A percentile compares a stretch with the other conserved stretches of the same genome.
phyloP scores from a whole-genome alignment of 768 basidiomycete species.

The Leccinum sublutescens region DNA sequence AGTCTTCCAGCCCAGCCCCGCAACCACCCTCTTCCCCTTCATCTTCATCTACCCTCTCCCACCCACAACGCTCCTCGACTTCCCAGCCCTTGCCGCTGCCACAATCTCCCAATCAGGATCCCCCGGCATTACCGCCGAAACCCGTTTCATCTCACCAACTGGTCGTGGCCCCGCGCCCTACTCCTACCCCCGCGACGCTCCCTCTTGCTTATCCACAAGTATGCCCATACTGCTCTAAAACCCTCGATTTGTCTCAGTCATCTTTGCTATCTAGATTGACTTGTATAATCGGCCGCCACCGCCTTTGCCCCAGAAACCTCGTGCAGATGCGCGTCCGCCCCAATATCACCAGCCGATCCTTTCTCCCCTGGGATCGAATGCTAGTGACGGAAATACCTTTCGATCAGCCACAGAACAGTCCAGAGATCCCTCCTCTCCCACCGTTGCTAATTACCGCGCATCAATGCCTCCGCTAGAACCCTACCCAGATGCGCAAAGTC shows the following conservation, averaged over 20 bases:
- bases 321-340: constrained; percentile 23
- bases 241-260: not conserved
- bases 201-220: constrained; percentile 20
- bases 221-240: constrained; percentile 10
- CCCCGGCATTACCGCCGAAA: constrained; percentile 41
- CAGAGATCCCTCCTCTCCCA: constrained; percentile 21
- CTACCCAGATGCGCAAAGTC: constrained; percentile 29
- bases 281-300: constrained; percentile 38
- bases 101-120: constrained; percentile 25
- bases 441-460: constrained; percentile 29
- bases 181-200: constrained; percentile 3
- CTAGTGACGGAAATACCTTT: constrained; percentile 19
- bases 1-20: constrained; percentile 28
- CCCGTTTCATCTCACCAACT: constrained; percentile 24
- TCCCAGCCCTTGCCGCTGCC: constrained; percentile 23
- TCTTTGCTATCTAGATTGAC: constrained; percentile 19
- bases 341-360: constrained; percentile 27
- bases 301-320: constrained; percentile 28
- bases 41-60: constrained; percentile 14
- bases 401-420: constrained; percentile 21
- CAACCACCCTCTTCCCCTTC: constrained; percentile 19
- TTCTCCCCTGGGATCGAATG: constrained; percentile 14
- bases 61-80: constrained; percentile 14
- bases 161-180: constrained; percentile 18
- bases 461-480: constrained; percentile 27